Conservation (phyloP, 352 stramenopile species). For the Globisporangium cylindrosporum region DNA sequence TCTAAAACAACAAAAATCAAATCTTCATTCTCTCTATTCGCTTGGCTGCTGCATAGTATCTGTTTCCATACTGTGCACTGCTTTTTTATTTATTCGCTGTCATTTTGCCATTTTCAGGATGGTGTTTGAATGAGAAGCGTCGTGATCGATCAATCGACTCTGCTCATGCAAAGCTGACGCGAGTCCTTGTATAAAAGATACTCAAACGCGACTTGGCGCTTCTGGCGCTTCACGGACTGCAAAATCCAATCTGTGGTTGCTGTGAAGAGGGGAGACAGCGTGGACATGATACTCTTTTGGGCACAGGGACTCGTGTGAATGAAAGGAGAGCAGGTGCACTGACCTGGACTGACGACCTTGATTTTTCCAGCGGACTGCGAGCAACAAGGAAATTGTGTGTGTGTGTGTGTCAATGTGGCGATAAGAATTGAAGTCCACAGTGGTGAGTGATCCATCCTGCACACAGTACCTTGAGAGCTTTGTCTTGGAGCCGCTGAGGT, state of each 20-base stretch:
- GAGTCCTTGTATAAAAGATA: slow-evolving; percentile 74
- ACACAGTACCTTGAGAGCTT: slow-evolving; percentile 54
- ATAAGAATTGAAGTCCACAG: no score
- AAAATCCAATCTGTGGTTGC: slow-evolving; percentile 60
- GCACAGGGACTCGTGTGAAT: not conserved
- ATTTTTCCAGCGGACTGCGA: slow-evolving; percentile 47
- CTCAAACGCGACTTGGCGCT: slow-evolving; percentile 61
- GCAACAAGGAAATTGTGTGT: no score
- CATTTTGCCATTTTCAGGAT: not conserved
- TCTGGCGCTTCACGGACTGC: slow-evolving; percentile 64
- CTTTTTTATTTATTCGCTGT: not conserved
- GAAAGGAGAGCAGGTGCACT: not conserved
- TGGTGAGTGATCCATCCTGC: not conserved
- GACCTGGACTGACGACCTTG: slow-evolving; percentile 70
- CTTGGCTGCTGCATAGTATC: not conserved
- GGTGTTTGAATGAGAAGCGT: not conserved
- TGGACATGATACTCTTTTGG: not conserved
- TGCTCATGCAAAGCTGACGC: slow-evolving; percentile 5
- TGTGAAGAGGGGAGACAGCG: not conserved
- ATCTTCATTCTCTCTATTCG: slow-evolving; percentile 16
- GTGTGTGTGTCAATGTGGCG: no score
- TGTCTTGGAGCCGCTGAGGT: slow-evolving; percentile 73
- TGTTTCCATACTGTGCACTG: not conserved
- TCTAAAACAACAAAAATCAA: slow-evolving; percentile 13
- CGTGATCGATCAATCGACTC: not conserved